phyloP scores from a whole-genome alignment of 192 early-diverging fungal species.

The Dissophora ornata region DNA sequence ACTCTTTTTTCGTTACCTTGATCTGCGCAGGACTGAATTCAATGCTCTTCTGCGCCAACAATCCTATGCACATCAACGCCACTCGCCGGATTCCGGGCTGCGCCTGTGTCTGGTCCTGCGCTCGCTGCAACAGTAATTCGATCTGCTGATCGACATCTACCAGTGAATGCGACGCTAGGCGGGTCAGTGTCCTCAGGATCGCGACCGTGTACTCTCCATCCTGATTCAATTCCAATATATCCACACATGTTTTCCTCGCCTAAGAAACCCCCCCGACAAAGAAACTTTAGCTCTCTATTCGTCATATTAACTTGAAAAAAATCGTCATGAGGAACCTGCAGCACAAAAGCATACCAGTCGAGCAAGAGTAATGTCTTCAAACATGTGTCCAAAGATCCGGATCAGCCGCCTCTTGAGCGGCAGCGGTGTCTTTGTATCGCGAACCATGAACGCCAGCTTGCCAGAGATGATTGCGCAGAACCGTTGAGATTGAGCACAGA shows the following conservation, averaged over 20 bases:
- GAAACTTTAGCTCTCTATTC: too few species aligned
- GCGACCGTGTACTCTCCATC: constrained; percentile 52
- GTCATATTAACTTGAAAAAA: too few species aligned
- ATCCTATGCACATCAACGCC: constrained; percentile 35
- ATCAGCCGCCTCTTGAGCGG: constrained; percentile 49
- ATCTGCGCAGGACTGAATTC: constrained; percentile 40
- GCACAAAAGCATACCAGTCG: too few species aligned
- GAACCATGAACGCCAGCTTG: constrained; percentile 49
- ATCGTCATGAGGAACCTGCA: too few species aligned
- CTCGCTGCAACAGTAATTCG: constrained; percentile 25
- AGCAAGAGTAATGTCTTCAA: constrained; percentile 55
- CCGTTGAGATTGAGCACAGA: constrained; percentile 57
- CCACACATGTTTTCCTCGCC: constrained; percentile 54
- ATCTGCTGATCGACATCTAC: constrained; percentile 58
- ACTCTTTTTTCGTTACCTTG: constrained; percentile 22
- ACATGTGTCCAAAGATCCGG: constrained; percentile 65
- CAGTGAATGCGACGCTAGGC: constrained; percentile 49
- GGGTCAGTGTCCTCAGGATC: constrained; percentile 54
- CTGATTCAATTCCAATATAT: constrained; percentile 49
- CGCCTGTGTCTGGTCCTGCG: constrained; percentile 1
- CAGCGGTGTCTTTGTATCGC: constrained; percentile 43
- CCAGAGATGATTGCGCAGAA: constrained; percentile 59
- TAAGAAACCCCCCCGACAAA: too few species aligned
- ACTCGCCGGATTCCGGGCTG: constrained; percentile 36
- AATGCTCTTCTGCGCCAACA: constrained; percentile 29